phyloP scores from a whole-genome alignment of 306 rosid genomes.

The Sicyos baderoa region DNA sequence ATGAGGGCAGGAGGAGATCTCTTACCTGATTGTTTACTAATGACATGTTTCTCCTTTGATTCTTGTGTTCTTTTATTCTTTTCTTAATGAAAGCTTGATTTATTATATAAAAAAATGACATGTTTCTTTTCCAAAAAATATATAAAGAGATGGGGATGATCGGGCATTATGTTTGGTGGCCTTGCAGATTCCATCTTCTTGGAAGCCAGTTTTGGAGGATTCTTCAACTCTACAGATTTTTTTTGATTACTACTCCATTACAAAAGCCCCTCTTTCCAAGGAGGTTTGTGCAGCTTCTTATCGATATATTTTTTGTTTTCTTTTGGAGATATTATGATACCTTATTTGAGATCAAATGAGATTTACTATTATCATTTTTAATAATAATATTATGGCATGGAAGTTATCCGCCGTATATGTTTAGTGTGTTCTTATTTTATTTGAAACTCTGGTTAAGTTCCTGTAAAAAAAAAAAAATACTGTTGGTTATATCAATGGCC shows the following conservation, averaged over 20 bases:
- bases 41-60: not conserved
- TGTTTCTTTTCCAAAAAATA: constrained; percentile 4
- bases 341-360: constrained; percentile 11
- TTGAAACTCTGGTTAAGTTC: not conserved
- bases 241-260: constrained; percentile 83
- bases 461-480: no score
- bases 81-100: no score
- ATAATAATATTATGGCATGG: not conserved
- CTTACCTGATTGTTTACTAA: not conserved
- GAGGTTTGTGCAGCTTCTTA: constrained; percentile 54
- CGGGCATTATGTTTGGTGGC: constrained; percentile 24
- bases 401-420: not conserved
- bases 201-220: constrained; percentile 91
- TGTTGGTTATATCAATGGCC: no score
- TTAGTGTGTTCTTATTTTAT: not conserved
- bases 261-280: constrained; percentile 89
- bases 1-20: not conserved
- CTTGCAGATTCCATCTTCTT: constrained; percentile 83
- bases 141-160: constrained; percentile 19
- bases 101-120: not conserved
- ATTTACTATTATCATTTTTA: not conserved
- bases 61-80: no score
- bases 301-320: constrained; percentile 1
- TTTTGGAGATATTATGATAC: not conserved
- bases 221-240: constrained; percentile 79